Evolutionary conservation across 345 rosid genomes (phyloP), one percentile per base, ranked within the genome.

Genomic region (Erysimum cheiranthoides): DNA sequence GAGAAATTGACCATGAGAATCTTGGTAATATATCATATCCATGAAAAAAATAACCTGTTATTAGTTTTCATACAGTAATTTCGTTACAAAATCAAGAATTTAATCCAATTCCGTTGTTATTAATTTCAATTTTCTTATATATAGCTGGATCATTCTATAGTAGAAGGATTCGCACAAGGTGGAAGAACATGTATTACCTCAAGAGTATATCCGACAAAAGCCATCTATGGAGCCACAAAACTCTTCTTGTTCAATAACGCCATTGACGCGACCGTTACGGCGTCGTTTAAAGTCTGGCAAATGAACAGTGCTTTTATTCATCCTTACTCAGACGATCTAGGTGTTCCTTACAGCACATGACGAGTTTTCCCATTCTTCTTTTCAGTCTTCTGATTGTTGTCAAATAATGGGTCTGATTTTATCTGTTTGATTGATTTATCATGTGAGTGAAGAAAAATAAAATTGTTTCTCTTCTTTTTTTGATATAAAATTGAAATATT

Each of bases 181-280:
- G 98, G 97, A 12, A 83, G 98, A 78, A 72, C 89, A 39, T 58
- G 75, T 46, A 86, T 89, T 32, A 84, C 97, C 2, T 83, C 93
- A 4, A 59, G 97, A 51, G 86, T 84, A 10, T 93, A 88, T 78
- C 96, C 98, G 28, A 93, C 93, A 13, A 84, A 64, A 66, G 97
- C 96, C 14, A 82, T 93, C 31, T 85, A 88, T 30, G 93, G 88
- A 67, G 88, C 77, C 43, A 86, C 98, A 3, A 74, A 66, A 50
- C 61, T 93, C 25, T 89, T 84, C 57, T 68, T 93, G 71, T 93
- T 93, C 86, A 93, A 93, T 76, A 91, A 93, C 49, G 98, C 93
- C 2, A 84, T 83, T 0, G 79, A 80, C 5, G 80, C 82, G 2
- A 72, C 71, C 2, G 73, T 91, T 45, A 79, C 72, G 3, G 83